These are phyloP conservation scores for Colletotrichum tanaceti DNA, from an alignment of 2,329 filamentous ascomycete species.

Conservation along the genomic window DNA sequence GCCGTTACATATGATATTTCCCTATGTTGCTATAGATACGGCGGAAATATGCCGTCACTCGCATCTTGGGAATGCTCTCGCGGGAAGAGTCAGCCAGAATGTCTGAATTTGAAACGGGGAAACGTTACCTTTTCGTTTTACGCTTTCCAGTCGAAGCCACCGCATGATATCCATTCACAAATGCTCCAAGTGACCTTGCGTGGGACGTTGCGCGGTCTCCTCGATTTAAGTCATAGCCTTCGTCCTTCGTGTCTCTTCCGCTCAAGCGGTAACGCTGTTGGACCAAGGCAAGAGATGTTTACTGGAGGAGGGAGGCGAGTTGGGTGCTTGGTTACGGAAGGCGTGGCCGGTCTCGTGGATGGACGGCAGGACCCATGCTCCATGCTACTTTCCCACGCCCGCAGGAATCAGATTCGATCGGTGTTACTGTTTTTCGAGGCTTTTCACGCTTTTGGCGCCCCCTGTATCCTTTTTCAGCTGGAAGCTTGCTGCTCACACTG, in stretches of 20 bases:
- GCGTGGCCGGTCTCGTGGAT: constrained; percentile 4
- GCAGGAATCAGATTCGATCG: neutral
- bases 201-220: neutral
- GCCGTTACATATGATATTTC: neutral
- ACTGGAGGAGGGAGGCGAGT: too few relatives aligned
- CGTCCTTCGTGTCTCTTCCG: neutral
- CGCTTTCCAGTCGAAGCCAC: neutral
- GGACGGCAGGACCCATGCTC: neutral
- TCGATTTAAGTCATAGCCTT: neutral
- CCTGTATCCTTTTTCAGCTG: neutral
- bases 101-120: constrained; percentile 4
- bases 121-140: neutral
- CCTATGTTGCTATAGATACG: neutral
- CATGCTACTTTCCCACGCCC: too few relatives aligned
- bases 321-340: neutral
- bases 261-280: neutral
- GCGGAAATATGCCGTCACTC: neutral
- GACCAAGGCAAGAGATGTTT: neutral
- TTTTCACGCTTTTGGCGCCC: neutral
- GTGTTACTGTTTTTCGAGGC: neutral
- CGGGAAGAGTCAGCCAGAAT: neutral
- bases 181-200: neutral
- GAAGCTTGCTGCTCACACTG: neutral
- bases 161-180: too few relatives aligned
- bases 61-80: neutral